Evolutionary conservation across 306 rosid species (phyloP).

Genomic region (Elaeagnus macrophylla): DNA sequence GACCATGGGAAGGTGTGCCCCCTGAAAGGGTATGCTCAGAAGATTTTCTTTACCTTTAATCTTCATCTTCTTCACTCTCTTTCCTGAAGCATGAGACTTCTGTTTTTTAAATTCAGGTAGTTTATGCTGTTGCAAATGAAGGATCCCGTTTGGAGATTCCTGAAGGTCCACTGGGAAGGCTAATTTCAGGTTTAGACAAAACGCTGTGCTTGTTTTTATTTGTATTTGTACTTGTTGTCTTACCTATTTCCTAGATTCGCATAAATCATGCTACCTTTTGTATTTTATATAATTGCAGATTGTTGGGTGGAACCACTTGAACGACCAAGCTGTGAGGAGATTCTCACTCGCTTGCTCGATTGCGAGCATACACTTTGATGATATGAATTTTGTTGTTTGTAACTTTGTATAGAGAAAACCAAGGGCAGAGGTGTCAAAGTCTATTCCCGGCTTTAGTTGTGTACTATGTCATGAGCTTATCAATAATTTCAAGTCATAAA

Average conservation of each 20-base stretch:
- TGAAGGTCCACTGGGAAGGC: slow-evolving; percentile 83
- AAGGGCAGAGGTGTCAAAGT: slow-evolving; percentile 65
- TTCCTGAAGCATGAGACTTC: slow-evolving; percentile 9
- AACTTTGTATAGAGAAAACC: slow-evolving; percentile 60
- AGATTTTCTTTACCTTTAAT: neutral
- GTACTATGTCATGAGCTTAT: slow-evolving; percentile 36
- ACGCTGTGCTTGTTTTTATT: slow-evolving; percentile 1
- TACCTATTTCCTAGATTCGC: neutral
- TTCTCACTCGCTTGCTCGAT: slow-evolving; percentile 74
- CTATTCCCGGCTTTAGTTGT: slow-evolving; percentile 67
- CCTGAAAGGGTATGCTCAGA: slow-evolving; percentile 65
- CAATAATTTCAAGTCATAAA: too few relatives aligned
- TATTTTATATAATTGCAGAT: slow-evolving; percentile 34
- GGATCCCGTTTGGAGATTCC: slow-evolving; percentile 91
- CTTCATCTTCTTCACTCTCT: neutral
- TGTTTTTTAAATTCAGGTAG: slow-evolving; percentile 53
- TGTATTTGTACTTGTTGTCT: neutral
- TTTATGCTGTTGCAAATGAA: slow-evolving; percentile 83
- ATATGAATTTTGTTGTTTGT: slow-evolving; percentile 29
- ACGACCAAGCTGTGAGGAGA: slow-evolving; percentile 88
- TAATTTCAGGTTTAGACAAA: slow-evolving; percentile 55
- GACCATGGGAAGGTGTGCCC: slow-evolving; percentile 97
- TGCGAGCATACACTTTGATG: slow-evolving; percentile 77
- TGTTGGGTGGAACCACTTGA: slow-evolving; percentile 82
- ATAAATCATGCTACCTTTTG: neutral